Percentiles rank a stretch among this genome's conserved stretches.
phyloP scores from a whole-genome alignment of 768 basidiomycete genomes.

The Tricholomella constricta region DNA sequence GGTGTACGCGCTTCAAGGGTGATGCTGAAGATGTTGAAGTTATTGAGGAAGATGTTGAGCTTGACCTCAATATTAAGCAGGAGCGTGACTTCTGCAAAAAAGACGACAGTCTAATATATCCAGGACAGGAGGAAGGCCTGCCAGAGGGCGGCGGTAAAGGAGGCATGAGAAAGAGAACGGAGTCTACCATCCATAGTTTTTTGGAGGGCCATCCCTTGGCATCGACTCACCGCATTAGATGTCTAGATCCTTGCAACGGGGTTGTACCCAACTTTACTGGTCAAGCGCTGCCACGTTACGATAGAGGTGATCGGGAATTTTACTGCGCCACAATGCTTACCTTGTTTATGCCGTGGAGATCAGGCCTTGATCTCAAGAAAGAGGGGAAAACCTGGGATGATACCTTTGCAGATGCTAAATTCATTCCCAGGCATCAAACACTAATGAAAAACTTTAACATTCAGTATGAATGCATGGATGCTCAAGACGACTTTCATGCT shows the following conservation, averaged over 20 bases:
- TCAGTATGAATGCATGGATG: no score
- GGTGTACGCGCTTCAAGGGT: constrained; percentile 11
- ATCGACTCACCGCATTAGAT: neutral
- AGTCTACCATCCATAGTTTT: neutral
- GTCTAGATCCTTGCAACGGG: neutral
- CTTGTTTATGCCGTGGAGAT: constrained; percentile 30
- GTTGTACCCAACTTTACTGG: constrained; percentile 2
- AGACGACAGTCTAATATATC: no score
- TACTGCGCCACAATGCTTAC: constrained; percentile 34
- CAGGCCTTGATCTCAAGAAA: constrained; percentile 21
- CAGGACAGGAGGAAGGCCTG: neutral
- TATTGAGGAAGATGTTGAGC: no score
- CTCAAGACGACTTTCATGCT: no score
- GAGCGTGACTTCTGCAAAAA: no score
- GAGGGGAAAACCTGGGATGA: constrained; percentile 25
- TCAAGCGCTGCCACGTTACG: constrained; percentile 21
- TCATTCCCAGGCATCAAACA: constrained; percentile 10
- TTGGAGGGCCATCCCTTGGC: neutral
- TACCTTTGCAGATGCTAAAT: constrained; percentile 17
- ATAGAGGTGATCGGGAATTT: constrained; percentile 30
- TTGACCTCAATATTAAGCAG: no score
- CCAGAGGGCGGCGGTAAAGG: neutral
- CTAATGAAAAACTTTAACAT: constrained; percentile 33
- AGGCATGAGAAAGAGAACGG: no score
- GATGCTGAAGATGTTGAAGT: neutral